These are phyloP conservation scores for Groenewaldozyma tartarivorans DNA, from an alignment of 805 yeast species.

Conservation along the genomic window DNA sequence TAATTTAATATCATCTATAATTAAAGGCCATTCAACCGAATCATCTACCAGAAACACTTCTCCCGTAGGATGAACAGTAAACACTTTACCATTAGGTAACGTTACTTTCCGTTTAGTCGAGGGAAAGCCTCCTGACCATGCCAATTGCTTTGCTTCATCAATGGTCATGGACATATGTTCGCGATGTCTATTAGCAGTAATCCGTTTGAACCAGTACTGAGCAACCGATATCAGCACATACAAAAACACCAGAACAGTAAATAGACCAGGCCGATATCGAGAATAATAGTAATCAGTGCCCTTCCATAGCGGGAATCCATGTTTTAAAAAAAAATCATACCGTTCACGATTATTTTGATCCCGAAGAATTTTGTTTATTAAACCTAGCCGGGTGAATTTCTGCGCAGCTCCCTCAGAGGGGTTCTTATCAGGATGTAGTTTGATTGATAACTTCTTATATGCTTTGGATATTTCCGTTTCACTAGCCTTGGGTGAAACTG, in stretches of 20 bases:
- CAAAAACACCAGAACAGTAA: slow-evolving; percentile 42
- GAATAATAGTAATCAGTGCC: slow-evolving; percentile 54
- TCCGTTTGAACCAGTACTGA: slow-evolving; percentile 48
- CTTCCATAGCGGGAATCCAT: slow-evolving; percentile 81
- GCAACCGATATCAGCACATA: slow-evolving; percentile 42
- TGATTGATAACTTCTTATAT: slow-evolving; percentile 69
- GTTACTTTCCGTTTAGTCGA: slow-evolving; percentile 19
- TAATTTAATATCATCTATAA: slow-evolving; percentile 20
- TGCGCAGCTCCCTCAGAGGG: slow-evolving; percentile 43
- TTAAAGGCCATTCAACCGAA: slow-evolving; percentile 24
- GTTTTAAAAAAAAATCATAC: slow-evolving; percentile 73
- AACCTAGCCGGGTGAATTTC: slow-evolving; percentile 67
- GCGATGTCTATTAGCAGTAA: slow-evolving; percentile 47
- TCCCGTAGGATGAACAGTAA: slow-evolving; percentile 28
- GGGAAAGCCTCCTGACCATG: slow-evolving; percentile 24
- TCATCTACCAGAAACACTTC: slow-evolving; percentile 23
- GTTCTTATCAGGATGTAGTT: slow-evolving; percentile 93
- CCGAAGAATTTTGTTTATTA: slow-evolving; percentile 66
- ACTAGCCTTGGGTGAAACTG: slow-evolving; percentile 55
- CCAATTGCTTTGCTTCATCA: slow-evolving; percentile 24
- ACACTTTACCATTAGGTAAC: slow-evolving; percentile 22
- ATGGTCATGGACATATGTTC: slow-evolving; percentile 37
- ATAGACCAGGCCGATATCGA: slow-evolving; percentile 58
- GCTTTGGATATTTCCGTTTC: slow-evolving; percentile 82
- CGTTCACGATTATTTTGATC: slow-evolving; percentile 49